Conservation (phyloP, 1,284 basidiomycete genomes). For the Porodaedalea pini region DNA sequence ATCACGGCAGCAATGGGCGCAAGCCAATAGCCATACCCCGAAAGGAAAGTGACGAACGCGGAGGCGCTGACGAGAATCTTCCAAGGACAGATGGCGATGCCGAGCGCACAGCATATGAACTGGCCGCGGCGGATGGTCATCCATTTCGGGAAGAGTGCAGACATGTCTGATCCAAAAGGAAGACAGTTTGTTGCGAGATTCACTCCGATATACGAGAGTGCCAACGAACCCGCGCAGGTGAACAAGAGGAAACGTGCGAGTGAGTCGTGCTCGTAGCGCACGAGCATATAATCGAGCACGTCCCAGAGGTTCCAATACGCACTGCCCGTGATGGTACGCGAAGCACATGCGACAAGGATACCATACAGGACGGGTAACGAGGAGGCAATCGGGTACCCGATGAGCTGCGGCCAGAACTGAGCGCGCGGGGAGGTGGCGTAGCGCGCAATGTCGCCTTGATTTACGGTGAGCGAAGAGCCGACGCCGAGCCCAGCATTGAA, state of each 20-base stretch:
- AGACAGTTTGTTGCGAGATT: too few relatives aligned
- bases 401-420: conserved; percentile 26
- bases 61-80: conserved; percentile 12
- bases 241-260: background rate
- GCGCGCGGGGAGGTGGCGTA: conserved; percentile 26
- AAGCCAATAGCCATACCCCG: conserved; percentile 11
- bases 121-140: conserved; percentile 13
- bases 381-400: conserved; percentile 26
- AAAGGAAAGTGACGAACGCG: conserved; percentile 11
- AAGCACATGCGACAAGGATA: conserved; percentile 26
- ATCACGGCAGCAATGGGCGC: background rate
- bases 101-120: conserved; percentile 11
- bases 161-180: background rate
- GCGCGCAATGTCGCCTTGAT: conserved; percentile 29
- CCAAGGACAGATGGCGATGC: conserved; percentile 9
- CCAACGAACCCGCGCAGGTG: background rate
- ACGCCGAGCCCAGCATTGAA: conserved; percentile 28
- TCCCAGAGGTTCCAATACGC: background rate
- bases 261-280: background rate
- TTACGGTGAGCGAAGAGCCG: conserved; percentile 27
- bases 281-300: background rate
- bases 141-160: conserved; percentile 8
- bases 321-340: background rate
- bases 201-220: background rate
- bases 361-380: conserved; percentile 28